Conservation (phyloP, 257 asterid species). For the Primulina eburnea region DNA sequence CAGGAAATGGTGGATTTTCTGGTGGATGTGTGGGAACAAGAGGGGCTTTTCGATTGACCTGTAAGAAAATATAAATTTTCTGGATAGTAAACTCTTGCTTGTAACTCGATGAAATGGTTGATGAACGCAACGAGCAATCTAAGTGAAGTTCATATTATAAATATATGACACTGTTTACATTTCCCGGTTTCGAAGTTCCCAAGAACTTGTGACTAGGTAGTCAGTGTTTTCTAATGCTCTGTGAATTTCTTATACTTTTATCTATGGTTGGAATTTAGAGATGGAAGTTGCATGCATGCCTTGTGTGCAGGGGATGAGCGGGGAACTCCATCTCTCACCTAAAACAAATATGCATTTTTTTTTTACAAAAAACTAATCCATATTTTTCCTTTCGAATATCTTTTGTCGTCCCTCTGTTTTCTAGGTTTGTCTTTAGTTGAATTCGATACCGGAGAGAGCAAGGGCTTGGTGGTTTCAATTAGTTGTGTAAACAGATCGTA, state of each 20-base stretch:
- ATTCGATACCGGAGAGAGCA: no score
- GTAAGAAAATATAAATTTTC: slow-evolving; percentile 9
- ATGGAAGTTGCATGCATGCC: neutral
- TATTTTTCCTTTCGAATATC: no score
- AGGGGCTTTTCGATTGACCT: slow-evolving; percentile 54
- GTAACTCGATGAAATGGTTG: slow-evolving; percentile 10
- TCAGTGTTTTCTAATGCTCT: slow-evolving; percentile 1
- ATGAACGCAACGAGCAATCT: slow-evolving; percentile 10
- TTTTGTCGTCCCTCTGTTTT: no score
- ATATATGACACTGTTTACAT: slow-evolving; percentile 19
- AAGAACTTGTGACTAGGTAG: slow-evolving; percentile 29
- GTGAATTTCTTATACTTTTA: no score
- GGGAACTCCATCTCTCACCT: neutral
- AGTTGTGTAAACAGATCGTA: no score
- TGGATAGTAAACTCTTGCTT: neutral
- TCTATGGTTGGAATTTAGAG: neutral
- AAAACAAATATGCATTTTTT: no score
- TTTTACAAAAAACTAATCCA: no score
- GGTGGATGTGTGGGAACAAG: slow-evolving; percentile 68
- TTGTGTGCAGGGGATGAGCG: neutral
- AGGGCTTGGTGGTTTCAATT: no score
- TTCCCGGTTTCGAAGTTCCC: slow-evolving; percentile 23
- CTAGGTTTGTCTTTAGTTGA: neutral
- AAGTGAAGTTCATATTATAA: slow-evolving; percentile 10
- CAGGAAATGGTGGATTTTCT: slow-evolving; percentile 80